Percentiles rank a stretch among this genome's conserved stretches.
Conservation (phyloP, 306 rosid species). For the Argentina anserina region DNA sequence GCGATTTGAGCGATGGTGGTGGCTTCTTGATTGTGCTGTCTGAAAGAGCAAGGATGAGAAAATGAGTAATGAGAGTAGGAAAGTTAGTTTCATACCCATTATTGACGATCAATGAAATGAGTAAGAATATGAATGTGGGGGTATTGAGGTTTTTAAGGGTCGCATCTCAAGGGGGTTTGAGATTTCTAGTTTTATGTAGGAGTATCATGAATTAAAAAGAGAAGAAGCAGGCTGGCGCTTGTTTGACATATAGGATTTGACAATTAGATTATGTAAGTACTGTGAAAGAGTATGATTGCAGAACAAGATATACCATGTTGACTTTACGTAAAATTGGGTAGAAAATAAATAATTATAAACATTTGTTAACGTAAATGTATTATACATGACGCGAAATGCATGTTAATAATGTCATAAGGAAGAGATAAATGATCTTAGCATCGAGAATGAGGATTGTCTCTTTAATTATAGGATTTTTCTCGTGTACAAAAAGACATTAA, state of each 20-base stretch:
- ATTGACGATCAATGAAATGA: constrained; percentile 3
- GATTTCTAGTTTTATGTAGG: constrained; percentile 15
- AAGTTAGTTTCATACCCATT: constrained; percentile 19
- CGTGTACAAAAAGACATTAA: not conserved
- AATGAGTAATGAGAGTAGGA: constrained; percentile 18
- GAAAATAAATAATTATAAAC: not conserved
- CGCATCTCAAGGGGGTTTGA: constrained; percentile 15
- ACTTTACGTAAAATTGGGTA: constrained; percentile 27
- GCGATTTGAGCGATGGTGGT: constrained; percentile 12
- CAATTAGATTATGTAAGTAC: not conserved
- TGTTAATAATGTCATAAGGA: not conserved
- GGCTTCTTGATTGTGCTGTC: constrained; percentile 33
- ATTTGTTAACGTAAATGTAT: constrained; percentile 22
- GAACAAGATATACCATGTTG: constrained; percentile 22
- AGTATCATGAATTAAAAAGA: constrained; percentile 20
- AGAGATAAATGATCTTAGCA: not conserved
- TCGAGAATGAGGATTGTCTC: not conserved
- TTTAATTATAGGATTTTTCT: not conserved
- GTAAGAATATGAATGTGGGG: not conserved
- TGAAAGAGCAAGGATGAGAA: constrained; percentile 33
- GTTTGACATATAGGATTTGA: constrained; percentile 30
- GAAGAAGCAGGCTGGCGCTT: constrained; percentile 21
- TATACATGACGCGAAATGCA: not conserved
- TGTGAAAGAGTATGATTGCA: constrained; percentile 29
- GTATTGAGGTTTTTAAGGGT: constrained; percentile 19